Evolutionary conservation across 2,329 filamentous ascomycete species (phyloP).

Genomic region (Calonectria henricotiae): DNA sequence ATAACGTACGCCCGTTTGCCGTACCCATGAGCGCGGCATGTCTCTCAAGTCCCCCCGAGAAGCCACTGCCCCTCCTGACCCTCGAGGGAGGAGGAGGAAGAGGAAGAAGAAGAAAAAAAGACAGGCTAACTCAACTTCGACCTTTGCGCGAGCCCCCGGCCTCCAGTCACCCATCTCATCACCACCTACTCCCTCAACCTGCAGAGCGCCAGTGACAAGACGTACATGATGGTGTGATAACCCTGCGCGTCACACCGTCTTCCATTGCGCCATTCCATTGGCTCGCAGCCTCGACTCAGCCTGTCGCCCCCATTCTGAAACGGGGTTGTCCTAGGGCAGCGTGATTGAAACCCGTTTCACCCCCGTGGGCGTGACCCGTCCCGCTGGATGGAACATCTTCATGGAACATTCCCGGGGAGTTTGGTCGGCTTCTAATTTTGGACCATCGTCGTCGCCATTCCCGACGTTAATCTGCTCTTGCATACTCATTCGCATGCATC

Average conservation of each 20-base stretch:
- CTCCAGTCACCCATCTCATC: constrained; percentile 37
- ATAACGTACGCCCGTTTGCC: constrained; percentile 12
- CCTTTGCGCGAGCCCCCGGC: constrained; percentile 16
- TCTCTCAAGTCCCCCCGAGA: constrained; percentile 14
- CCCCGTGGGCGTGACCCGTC: constrained; percentile 44
- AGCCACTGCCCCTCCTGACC: constrained; percentile 3
- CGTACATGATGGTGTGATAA: constrained; percentile 53
- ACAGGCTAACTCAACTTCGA: constrained; percentile 21
- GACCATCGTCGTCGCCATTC: constrained; percentile 29
- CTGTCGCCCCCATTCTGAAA: constrained; percentile 52
- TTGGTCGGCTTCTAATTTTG: constrained; percentile 51
- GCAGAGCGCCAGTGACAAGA: constrained; percentile 51
- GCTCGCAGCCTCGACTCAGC: constrained; percentile 42
- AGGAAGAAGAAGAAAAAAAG: neutral
- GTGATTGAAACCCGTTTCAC: constrained; percentile 52
- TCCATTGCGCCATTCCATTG: constrained; percentile 41
- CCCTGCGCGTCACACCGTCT: constrained; percentile 53
- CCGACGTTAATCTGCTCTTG: constrained; percentile 28
- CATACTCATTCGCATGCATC: constrained; percentile 34
- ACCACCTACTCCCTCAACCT: constrained; percentile 42
- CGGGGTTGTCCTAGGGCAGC: constrained; percentile 41
- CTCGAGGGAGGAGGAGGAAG: too few species aligned
- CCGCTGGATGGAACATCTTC: constrained; percentile 47
- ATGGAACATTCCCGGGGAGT: constrained; percentile 42
- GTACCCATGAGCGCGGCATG: constrained; percentile 19